Conservation (phyloP, 352 stramenopile species). For the Paralagenidium karlingii region DNA sequence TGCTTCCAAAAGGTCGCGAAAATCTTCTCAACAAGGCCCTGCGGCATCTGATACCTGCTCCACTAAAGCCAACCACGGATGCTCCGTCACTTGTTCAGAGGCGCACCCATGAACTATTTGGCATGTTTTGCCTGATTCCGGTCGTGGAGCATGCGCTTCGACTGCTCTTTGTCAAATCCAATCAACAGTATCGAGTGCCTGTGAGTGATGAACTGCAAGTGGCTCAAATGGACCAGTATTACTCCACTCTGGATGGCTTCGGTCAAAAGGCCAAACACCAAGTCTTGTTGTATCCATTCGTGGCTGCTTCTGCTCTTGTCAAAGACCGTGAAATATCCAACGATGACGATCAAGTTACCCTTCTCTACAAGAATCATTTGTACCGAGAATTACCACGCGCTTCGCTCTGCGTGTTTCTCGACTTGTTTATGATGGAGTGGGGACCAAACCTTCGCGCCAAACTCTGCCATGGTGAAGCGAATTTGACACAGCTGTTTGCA, state of each 20-base stretch:
- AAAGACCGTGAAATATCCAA: background rate
- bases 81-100: too few species aligned
- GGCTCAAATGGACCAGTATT: slow-evolving; percentile 58
- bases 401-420: slow-evolving; percentile 27
- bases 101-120: slow-evolving; percentile 28
- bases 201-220: slow-evolving; percentile 21
- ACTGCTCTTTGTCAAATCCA: slow-evolving; percentile 34
- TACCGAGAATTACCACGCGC: slow-evolving; percentile 29
- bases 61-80: too few species aligned
- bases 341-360: background rate
- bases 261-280: slow-evolving; percentile 67
- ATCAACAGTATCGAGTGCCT: slow-evolving; percentile 13
- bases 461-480: slow-evolving; percentile 49
- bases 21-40: slow-evolving; percentile 22
- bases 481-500: background rate
- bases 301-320: slow-evolving; percentile 7
- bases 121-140: slow-evolving; percentile 39
- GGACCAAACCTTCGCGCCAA: slow-evolving; percentile 59
- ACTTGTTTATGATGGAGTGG: slow-evolving; percentile 65
- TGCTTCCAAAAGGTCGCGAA: slow-evolving; percentile 24
- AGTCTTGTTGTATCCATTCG: slow-evolving; percentile 32
- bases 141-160: slow-evolving; percentile 57
- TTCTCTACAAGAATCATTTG: slow-evolving; percentile 31
- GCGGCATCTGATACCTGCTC: slow-evolving; percentile 7
- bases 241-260: slow-evolving; percentile 69